phyloP scores from a whole-genome alignment of 148 eudicot genomes.

The Silene uniflora region DNA sequence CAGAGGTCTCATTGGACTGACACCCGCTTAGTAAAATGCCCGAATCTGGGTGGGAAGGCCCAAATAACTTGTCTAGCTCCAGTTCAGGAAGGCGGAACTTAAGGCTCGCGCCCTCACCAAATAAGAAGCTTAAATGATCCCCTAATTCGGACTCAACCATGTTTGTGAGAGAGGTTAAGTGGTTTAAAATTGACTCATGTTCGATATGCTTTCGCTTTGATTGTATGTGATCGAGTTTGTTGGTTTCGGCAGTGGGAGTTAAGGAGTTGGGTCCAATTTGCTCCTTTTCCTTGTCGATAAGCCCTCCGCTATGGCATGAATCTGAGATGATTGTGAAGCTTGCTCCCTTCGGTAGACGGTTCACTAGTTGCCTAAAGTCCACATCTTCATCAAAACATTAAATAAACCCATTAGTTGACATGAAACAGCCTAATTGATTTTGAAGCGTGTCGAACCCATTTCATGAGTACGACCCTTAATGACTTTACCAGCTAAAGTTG shows the following conservation, averaged over 20 bases:
- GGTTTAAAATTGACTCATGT: conserved; percentile 33
- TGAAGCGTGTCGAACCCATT: too few species aligned
- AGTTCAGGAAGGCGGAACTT: conserved; percentile 33
- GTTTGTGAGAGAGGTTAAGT: conserved; percentile 43
- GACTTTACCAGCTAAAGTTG: too few species aligned
- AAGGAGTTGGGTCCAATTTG: conserved; percentile 52
- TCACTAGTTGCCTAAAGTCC: conserved; percentile 59
- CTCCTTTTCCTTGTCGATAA: conserved; percentile 64
- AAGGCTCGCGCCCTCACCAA: conserved; percentile 47
- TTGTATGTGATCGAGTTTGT: background rate
- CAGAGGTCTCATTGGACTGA: conserved; percentile 50
- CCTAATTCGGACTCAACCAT: conserved; percentile 38
- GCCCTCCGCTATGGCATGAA: conserved; percentile 66
- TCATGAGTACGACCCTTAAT: too few species aligned
- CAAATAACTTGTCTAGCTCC: conserved; percentile 24
- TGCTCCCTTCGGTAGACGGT: conserved; percentile 52
- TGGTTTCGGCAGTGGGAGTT: conserved; percentile 11
- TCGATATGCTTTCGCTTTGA: conserved; percentile 36
- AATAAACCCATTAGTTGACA: background rate
- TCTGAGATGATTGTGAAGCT: conserved; percentile 65
- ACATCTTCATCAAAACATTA: conserved; percentile 35
- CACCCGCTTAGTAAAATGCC: conserved; percentile 67
- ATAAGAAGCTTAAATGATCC: conserved; percentile 39
- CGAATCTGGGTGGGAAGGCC: conserved; percentile 30
- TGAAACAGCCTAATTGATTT: background rate